Base-by-base conservation (phyloP, 306 rosid species). In the Citrullus amarus region DNA sequence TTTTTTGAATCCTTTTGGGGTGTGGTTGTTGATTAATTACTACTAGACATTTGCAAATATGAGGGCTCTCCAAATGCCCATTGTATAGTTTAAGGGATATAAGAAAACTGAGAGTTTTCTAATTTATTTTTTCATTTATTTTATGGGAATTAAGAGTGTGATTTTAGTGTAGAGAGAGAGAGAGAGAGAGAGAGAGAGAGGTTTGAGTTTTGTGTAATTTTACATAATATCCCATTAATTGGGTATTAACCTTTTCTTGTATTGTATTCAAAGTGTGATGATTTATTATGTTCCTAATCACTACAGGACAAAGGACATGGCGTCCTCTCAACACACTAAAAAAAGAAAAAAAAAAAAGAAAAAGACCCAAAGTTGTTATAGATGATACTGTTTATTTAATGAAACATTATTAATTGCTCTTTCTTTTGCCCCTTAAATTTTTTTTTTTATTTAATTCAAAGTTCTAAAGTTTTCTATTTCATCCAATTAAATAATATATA, bases 191-290 rank as follows among this genome's bases (percentile, higher is more conserved):
- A 44, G 58, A 44, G 18, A 70, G 39, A 46, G 55, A 69, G 57
- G 10, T 70, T 44, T 56, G 76, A 68, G 75, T 43, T 68, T 43
- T 68, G 75, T 68, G 55, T 68, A 68, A 70, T 43, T 44, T 70
- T 68, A 66, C 55, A 68, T 43, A 70, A 70, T 22, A 74, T 74
- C 61, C 78, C 78, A 51, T 30, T 25, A 51, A 72, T 50, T 53
- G 30, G 78, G 78, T 16, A 30, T 25, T 51, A 32, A 74, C 62
- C 73, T 18, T 30, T 22, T 73, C 61, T 51, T 73, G 61, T 72
- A 30, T 50, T 73, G 62, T 73, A 51, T 48, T 71, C 13, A 30
- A 73, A 8, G 41, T 16, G 78, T 72, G 57, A 73, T 51, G 61
- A 73, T 16, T 73, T 30, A 30, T 50, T 28, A 50, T 50, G 77